Percentiles rank a stretch among this genome's conserved stretches.
phyloP scores from a whole-genome alignment of 805 yeast species.

The Candida chauliodis region DNA sequence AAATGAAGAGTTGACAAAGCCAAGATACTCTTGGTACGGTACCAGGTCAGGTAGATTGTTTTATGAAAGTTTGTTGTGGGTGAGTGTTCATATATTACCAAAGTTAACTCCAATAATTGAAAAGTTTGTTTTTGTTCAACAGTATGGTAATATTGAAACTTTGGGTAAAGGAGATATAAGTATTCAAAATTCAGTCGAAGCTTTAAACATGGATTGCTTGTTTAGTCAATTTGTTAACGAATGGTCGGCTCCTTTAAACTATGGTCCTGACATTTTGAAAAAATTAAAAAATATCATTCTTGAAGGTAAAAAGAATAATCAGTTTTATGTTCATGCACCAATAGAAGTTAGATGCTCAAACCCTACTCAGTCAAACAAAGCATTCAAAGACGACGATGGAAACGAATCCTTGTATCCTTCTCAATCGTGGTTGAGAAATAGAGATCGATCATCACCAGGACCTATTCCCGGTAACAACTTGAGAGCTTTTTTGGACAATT shows the following conservation, averaged over 20 bases:
- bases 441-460: slow-evolving; percentile 60
- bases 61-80: slow-evolving; percentile 76
- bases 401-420: slow-evolving; percentile 38
- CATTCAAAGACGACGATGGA: slow-evolving; percentile 34
- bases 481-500: slow-evolving; percentile 77
- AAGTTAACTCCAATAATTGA: slow-evolving; percentile 82
- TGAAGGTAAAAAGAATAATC: slow-evolving; percentile 55
- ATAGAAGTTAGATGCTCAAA: slow-evolving; percentile 92
- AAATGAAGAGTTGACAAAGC: slow-evolving; percentile 55
- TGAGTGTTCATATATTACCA: slow-evolving; percentile 71
- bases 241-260: slow-evolving; percentile 89
- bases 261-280: slow-evolving; percentile 68
- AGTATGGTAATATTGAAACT: slow-evolving; percentile 74
- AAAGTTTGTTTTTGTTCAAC: slow-evolving; percentile 77
- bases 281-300: slow-evolving; percentile 61
- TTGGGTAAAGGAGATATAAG: slow-evolving; percentile 58
- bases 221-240: slow-evolving; percentile 93
- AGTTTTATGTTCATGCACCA: slow-evolving; percentile 90
- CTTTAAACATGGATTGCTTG: slow-evolving; percentile 91
- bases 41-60: slow-evolving; percentile 72
- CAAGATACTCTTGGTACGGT: slow-evolving; percentile 83
- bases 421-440: slow-evolving; percentile 47
- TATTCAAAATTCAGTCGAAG: slow-evolving; percentile 79
- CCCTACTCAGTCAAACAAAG: slow-evolving; percentile 51
- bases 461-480: slow-evolving; percentile 81